Evolutionary conservation across 352 stramenopile genomes (phyloP), one percentile per base, ranked within the genome.

Genomic region (Phytophthora pseudosyringae): DNA sequence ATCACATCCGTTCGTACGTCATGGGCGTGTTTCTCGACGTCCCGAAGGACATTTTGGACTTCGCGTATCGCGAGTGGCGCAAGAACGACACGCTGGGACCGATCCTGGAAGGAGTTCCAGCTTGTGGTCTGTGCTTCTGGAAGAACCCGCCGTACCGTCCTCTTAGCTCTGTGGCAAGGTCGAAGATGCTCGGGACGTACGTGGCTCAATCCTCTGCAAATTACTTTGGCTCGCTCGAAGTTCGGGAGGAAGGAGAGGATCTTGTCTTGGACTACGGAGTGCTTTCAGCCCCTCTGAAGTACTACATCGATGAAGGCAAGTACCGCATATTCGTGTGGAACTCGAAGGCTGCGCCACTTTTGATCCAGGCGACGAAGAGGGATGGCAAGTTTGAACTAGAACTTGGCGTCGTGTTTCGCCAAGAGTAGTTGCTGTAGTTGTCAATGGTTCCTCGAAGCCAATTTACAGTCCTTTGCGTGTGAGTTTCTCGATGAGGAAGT

Each of bases 1-100:
- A 92, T 46, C 81, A 88, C 55, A 80, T 86, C 33, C 78, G 83
- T 3, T 83, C 79, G 44, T 90, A 92, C 59, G 59, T 90, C 9
- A 73, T 88, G 44, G 83, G 31, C 5, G 31, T 35, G 31, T 35
- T 35, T 35, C 59, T 92, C 11, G 80, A 89, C 29, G 74, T 90
- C 1, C 80, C 83, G 2, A 86, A 76, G 47, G 43, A 71, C 10
- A 75, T 87, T 31, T 55, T 92, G 29, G 76, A 89, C 45, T 47
- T 47, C n/a, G 21, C 48, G 21, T 55, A 55, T 55, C 48, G 33
- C 35, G 18, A 44, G 36, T 55, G 48, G 73, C 70, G 76, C 16
- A 40, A 64, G 1, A 66, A 67, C 3, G 76, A 86, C 40, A 60
- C 77, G 21, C 43, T 81, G 1, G 6, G 73, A 29, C 63, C 77